These are phyloP conservation scores for Chalara sp. DNA, from an alignment of 2,329 filamentous ascomycete genomes.

Conservation along the genomic window DNA sequence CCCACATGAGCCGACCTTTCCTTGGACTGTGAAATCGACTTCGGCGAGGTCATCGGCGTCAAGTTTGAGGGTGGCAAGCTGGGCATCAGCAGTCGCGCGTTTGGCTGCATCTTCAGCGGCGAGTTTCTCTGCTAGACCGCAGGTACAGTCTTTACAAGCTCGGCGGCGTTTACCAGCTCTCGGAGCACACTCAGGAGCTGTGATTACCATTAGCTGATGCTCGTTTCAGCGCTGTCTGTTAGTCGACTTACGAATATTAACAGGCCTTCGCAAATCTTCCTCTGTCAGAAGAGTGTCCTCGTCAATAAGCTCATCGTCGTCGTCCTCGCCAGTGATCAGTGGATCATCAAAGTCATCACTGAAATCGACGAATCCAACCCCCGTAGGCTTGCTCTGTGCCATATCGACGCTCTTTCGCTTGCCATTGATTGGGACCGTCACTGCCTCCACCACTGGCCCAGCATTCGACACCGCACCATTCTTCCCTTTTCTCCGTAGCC, in stretches of 20 bases:
- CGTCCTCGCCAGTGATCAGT: slow-evolving; percentile 44
- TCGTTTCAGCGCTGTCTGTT: too few species aligned
- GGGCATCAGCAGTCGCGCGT: slow-evolving; percentile 55
- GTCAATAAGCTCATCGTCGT: slow-evolving; percentile 82
- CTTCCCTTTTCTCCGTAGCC: slow-evolving; percentile 53
- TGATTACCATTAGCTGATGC: slow-evolving; percentile 4
- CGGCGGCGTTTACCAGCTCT: slow-evolving; percentile 82
- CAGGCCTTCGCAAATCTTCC: slow-evolving; percentile 70
- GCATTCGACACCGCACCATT: slow-evolving; percentile 31
- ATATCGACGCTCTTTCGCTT: slow-evolving; percentile 22
- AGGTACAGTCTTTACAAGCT: slow-evolving; percentile 97
- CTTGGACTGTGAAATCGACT: slow-evolving; percentile 95
- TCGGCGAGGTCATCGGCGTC: slow-evolving; percentile 75
- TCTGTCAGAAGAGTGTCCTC: slow-evolving; percentile 83
- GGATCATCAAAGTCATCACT: slow-evolving; percentile 53
- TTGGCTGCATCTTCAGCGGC: slow-evolving; percentile 76
- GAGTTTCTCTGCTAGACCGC: slow-evolving; percentile 78
- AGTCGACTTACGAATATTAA: slow-evolving; percentile 67
- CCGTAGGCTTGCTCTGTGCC: slow-evolving; percentile 34
- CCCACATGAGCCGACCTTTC: slow-evolving; percentile 90
- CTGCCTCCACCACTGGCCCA: slow-evolving; percentile 25
- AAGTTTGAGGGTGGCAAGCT: slow-evolving; percentile 63
- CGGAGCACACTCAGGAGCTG: slow-evolving; percentile 80
- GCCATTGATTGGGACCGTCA: slow-evolving; percentile 22
- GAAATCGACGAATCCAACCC: slow-evolving; percentile 63